Conservation (phyloP, 108 stramenopile species). For the Conticribra guillardii region DNA sequence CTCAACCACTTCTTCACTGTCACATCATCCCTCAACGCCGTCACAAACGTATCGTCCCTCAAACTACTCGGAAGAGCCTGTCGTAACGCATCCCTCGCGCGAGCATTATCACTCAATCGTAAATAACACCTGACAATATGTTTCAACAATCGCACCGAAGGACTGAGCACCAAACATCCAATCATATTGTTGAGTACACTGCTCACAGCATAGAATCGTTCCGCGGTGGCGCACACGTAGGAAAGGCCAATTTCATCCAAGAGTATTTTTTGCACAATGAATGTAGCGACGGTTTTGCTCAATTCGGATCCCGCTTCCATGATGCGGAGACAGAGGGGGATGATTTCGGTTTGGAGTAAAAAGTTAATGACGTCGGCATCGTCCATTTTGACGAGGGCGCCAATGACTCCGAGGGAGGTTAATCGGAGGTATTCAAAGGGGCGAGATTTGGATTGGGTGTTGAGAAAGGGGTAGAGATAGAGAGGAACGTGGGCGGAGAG, state of each 20-base stretch:
- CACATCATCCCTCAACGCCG: constrained; percentile 83
- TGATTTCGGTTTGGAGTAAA: constrained; percentile 94
- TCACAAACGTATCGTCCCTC: constrained; percentile 88
- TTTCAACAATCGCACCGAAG: constrained; percentile 94
- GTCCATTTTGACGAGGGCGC: constrained; percentile 99
- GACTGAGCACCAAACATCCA: constrained; percentile 78
- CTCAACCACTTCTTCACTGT: constrained; percentile 92
- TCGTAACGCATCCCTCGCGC: constrained; percentile 95
- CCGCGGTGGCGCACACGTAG: constrained; percentile 99
- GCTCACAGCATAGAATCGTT: constrained; percentile 97
- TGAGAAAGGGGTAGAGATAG: constrained; percentile 98
- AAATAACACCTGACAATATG: constrained; percentile 99
- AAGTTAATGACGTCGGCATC: constrained; percentile 98
- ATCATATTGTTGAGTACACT: constrained; percentile 97
- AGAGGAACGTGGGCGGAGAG: constrained; percentile 96
- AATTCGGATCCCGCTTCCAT: constrained; percentile 97
- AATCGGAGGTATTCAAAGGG: constrained; percentile 98
- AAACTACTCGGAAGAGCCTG: constrained; percentile 91
- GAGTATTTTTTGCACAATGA: constrained; percentile 99
- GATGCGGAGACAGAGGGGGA: constrained; percentile 81
- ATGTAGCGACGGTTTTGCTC: constrained; percentile 98
- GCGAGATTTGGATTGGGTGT: constrained; percentile 93
- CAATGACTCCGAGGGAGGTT: constrained; percentile 98
- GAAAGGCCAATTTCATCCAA: constrained; percentile 96
- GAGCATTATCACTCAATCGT: constrained; percentile 91